Conservation (phyloP, 2,329 filamentous ascomycete genomes). For the Cordyceps pruinosa region DNA sequence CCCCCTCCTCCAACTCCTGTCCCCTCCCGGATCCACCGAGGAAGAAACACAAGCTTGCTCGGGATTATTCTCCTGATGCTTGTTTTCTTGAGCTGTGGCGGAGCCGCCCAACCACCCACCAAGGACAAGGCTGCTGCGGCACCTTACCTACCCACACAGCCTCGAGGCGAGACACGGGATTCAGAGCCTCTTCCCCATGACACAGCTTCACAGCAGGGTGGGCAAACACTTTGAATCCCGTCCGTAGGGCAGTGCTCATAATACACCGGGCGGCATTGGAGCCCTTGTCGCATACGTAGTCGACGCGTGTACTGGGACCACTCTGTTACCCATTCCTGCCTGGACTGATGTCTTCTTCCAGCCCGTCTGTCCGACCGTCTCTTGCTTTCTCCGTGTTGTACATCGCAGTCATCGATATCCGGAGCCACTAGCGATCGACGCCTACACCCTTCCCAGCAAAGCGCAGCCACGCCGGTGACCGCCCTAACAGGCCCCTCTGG, state of each 20-base stretch:
- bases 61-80: neutral
- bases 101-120: neutral
- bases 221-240: neutral
- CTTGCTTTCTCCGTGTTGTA: neutral
- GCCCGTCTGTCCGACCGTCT: neutral
- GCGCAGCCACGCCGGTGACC: neutral
- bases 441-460: neutral
- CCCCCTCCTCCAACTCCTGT: neutral
- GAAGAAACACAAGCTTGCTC: neutral
- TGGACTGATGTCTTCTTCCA: neutral
- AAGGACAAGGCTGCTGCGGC: neutral
- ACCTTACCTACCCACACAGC: neutral
- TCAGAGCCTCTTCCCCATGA: neutral
- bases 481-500: no score
- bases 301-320: conserved; percentile 6
- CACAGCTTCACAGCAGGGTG: neutral
- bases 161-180: neutral
- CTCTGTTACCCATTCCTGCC: neutral
- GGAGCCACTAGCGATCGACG: conserved; percentile 8
- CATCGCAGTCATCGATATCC: conserved; percentile 6
- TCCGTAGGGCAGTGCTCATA: neutral
- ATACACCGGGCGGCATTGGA: neutral
- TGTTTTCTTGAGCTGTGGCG: neutral
- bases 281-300: conserved; percentile 9
- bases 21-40: neutral